phyloP scores from a whole-genome alignment of 164 flowering plant genomes.

The Hamamelis virginiana region DNA sequence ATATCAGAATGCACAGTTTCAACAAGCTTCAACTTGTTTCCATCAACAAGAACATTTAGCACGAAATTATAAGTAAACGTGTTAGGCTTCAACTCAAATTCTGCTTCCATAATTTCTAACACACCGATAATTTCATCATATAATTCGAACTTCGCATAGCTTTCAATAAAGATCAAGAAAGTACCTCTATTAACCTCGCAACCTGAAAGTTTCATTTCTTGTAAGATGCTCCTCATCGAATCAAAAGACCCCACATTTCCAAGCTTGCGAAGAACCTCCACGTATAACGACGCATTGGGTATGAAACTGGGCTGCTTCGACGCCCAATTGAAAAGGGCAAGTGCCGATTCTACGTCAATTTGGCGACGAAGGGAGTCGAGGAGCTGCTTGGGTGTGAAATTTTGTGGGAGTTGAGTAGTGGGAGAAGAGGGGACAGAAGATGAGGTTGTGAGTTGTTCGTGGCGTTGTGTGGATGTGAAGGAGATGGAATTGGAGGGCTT shows the following conservation, averaged over 20 bases:
- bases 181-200: slow-evolving; percentile 40
- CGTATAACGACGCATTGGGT: slow-evolving; percentile 47
- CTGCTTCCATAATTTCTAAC: slow-evolving; percentile 50
- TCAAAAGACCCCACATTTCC: slow-evolving; percentile 59
- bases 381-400: slow-evolving; percentile 70
- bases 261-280: slow-evolving; percentile 65
- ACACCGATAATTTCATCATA: slow-evolving; percentile 58
- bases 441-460: slow-evolving; percentile 9
- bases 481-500: slow-evolving; percentile 26
- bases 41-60: slow-evolving; percentile 83
- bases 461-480: slow-evolving; percentile 22
- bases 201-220: slow-evolving; percentile 46
- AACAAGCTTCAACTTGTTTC: slow-evolving; percentile 68
- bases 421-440: slow-evolving; percentile 25
- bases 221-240: slow-evolving; percentile 43
- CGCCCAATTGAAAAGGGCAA: slow-evolving; percentile 65
- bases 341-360: slow-evolving; percentile 44
- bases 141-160: slow-evolving; percentile 45
- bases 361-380: slow-evolving; percentile 52
- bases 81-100: slow-evolving; percentile 51
- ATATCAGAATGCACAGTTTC: slow-evolving; percentile 60
- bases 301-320: slow-evolving; percentile 62
- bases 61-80: slow-evolving; percentile 55
- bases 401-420: slow-evolving; percentile 42
- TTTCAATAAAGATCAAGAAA: slow-evolving; percentile 58